Base-by-base conservation (phyloP, 2,329 filamentous ascomycete species). In the Ophiostoma pallidulum region DNA sequence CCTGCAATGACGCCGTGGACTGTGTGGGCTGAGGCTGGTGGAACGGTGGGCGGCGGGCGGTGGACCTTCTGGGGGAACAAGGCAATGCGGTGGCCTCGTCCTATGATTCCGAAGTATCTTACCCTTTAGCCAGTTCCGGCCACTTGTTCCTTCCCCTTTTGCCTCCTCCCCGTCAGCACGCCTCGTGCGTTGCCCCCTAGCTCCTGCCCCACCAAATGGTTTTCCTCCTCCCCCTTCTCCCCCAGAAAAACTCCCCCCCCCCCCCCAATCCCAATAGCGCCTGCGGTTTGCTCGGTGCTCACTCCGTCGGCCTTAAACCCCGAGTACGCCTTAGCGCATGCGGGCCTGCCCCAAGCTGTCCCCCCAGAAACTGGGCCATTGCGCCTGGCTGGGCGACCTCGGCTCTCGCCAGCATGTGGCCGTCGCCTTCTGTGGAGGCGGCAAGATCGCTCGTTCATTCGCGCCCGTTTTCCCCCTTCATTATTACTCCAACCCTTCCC, bases 371-470 rank as follows among this genome's bases (percentile, higher is more conserved):
- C 22, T 33, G 19, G 10, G 14, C 22, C 26, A 48, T 32, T 38
- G 22, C 18, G 20, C 28, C 20, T 33, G n/a, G n/a, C n/a, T 37
- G 43, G 38, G 47, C 45, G 51, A 56, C 54, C 54, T 56, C 54
- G 54, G 54, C 54, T 51, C 33, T 50, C 41, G 49, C 52, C 50
- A 54, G 50, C 54, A 56, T 55, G 54, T 56, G 54, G 46, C 48
- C 41, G 42, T 32, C 48, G 24, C 32, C 29, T 39, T 18, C 37
- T 48, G 40, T 32, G 41, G 45, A 45, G 41, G 37, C 36, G 37
- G 41, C 33, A 38, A n/a, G 32, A 41, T 35, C 40, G 26, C 16
- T 39, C 26, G n/a, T 22, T n/a, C n/a, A n/a, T 35, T 42, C 6
- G 24, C 22, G 16, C n/a, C 18, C n/a, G n/a, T n/a, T n/a, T 29